Base-by-base conservation (phyloP, 179 eudicot genomes). In the Spinacia oleracea region DNA sequence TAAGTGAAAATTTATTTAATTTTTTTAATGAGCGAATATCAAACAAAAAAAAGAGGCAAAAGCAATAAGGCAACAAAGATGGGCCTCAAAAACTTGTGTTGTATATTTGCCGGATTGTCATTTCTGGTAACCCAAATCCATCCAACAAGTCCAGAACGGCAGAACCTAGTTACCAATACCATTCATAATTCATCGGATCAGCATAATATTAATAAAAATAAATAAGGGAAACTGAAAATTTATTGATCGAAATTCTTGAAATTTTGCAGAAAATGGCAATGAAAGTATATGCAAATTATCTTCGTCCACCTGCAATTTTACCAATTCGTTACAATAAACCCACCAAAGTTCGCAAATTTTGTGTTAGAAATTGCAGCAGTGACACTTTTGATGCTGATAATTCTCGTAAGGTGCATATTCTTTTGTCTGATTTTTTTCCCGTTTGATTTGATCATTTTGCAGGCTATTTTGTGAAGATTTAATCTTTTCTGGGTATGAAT, bases 291-390 rank as follows among this genome's bases (percentile, higher is more conserved):
- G 35, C 83, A 48, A 79, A 73, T 79, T 51, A 48, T 77, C 70
- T 82, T 43, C 77, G 34, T 72, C 60, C 83, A 60, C 76, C 81
- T 73, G 67, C 81, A 67, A 69, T 63, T 58, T 35, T 38, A 50
- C 81, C 75, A 51, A 21, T 84, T 62, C 58, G 34, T 53, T 38
- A 9, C 65, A 73, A 64, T 14, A 85, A 79, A 79, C 83, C 87
- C 73, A 73, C 58, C 31, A 31, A 84, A 66, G 31, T 72, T 59
- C 70, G 48, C n/a, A 76, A 35, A 0, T 73, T 82, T 68, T 62
- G 79, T 42, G 79, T 77, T 11, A 64, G 38, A 75, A 82, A 77
- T 77, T 79, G 77, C 64, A 82, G 73, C 60, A 79, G 78, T 31
- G 31, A 62, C 32, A 2, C 76, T 2, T 2, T 77, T 51, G 66